Evolutionary conservation across 768 basidiomycete genomes (phyloP), one percentile per base, ranked within the genome.

Genomic region (Termitomyces sp.): DNA sequence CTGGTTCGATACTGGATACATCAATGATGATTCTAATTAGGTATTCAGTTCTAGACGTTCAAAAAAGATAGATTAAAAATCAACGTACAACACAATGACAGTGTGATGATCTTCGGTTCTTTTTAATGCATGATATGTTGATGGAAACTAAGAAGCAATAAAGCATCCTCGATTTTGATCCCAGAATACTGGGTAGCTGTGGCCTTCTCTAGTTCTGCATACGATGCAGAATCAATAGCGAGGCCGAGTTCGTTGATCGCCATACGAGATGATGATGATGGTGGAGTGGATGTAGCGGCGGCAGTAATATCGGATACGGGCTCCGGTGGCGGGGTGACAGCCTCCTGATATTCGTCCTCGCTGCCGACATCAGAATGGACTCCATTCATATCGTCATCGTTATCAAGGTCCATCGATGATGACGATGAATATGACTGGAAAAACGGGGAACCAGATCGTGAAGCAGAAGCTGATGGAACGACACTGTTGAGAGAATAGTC

Each of bases 341-440:
- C 85, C 64, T 90, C 87, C 55, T 85, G 83, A 59, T 77, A 81
- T 52, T 89, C 86, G 49, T 90, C 88, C 48, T 87, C 84, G 64
- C 85, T 88, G 46, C 73, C 75, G 65, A 79, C 75, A 60, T 85
- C 84, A 32, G 78, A 80, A 55, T 75, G 73, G 35, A 59, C 63
- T 58, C 66, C 71, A 32, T 70, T 70, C 59, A 73, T 68, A 48
- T 78, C 76, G 45, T 74, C 76, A 58, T 79, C 72, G 51, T 73
- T 67, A 19, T 80, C 78, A 46, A 81, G 66, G 46, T 84, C 80
- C 76, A 83, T 82, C 38, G 72, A 68, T 47, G 72, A 69, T 10
- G 78, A 77, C 3, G 81, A 78, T 1, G 83, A 78, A 12, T 80
- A 81, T 4, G 83, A 78, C 14, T 67, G 71, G 49, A 77, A 69